phyloP scores from a whole-genome alignment of 164 flowering plant species.

The Berberis thunbergii region DNA sequence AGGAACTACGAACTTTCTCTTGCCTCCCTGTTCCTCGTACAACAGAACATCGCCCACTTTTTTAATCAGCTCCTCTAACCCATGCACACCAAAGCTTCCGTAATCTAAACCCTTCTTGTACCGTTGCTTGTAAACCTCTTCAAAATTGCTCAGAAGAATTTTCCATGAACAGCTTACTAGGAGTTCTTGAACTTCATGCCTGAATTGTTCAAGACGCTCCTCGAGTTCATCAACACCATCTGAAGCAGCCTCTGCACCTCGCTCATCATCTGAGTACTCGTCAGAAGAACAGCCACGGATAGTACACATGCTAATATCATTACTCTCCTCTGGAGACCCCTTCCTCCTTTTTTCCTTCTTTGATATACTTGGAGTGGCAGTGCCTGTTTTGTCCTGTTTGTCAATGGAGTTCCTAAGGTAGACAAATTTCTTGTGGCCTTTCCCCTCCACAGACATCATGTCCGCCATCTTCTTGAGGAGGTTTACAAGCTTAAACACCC shows the following conservation, averaged over 20 bases:
- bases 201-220: slow-evolving; percentile 40
- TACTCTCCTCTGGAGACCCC: slow-evolving; percentile 36
- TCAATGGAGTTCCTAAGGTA: slow-evolving; percentile 36
- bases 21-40: slow-evolving; percentile 54
- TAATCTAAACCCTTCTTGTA: slow-evolving; percentile 67
- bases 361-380: slow-evolving; percentile 24
- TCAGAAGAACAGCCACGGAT: slow-evolving; percentile 49
- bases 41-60: slow-evolving; percentile 58
- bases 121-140: slow-evolving; percentile 68
- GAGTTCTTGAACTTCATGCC: slow-evolving; percentile 76
- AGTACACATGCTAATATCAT: slow-evolving; percentile 9
- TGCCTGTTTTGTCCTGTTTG: slow-evolving; percentile 21
- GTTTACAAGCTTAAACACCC: slow-evolving; percentile 64
- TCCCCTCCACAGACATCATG: slow-evolving; percentile 48
- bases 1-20: slow-evolving; percentile 57
- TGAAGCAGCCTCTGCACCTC: slow-evolving; percentile 15
- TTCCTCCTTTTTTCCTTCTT: slow-evolving; percentile 52
- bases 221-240: slow-evolving; percentile 13
- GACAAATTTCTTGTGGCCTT: slow-evolving; percentile 58
- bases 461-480: slow-evolving; percentile 81
- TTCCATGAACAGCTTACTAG: slow-evolving; percentile 77
- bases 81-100: slow-evolving; percentile 44
- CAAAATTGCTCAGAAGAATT: slow-evolving; percentile 51
- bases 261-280: slow-evolving; percentile 64
- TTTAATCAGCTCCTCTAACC: slow-evolving; percentile 58